Percentiles rank a stretch among this genome's conserved stretches.
Conservation (phyloP, 352 stramenopile species). For the Globisporangium spiculum region DNA sequence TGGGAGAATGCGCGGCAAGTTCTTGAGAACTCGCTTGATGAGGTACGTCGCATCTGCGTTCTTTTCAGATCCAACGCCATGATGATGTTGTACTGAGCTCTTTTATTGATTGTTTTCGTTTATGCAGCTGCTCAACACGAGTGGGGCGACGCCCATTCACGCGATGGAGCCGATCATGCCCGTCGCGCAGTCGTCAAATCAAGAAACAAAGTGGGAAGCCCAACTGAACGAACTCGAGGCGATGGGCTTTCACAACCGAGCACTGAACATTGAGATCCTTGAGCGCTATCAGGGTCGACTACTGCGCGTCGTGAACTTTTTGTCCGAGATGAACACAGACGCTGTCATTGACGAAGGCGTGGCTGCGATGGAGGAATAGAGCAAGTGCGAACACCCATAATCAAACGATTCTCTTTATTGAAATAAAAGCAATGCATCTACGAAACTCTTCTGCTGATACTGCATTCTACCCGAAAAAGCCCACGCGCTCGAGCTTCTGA, state of each 20-base stretch:
- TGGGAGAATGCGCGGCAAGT: conserved; percentile 46
- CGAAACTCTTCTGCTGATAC: background rate
- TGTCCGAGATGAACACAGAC: conserved; percentile 55
- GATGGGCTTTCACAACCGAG: conserved; percentile 72
- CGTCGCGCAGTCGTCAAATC: conserved; percentile 39
- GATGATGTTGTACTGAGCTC: background rate
- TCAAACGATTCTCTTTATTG: conserved; percentile 2
- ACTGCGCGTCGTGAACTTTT: conserved; percentile 78
- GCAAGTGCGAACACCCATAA: background rate
- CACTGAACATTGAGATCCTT: conserved; percentile 65
- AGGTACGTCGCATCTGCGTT: conserved; percentile 17
- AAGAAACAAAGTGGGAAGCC: conserved; percentile 58
- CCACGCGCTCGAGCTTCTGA: conserved; percentile 53
- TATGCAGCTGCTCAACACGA: conserved; percentile 30
- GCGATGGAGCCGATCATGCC: conserved; percentile 68
- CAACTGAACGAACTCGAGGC: conserved; percentile 59
- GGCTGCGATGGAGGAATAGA: conserved; percentile 43
- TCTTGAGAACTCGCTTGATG: conserved; percentile 54
- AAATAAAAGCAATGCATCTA: conserved; percentile 6
- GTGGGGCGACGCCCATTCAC: conserved; percentile 46
- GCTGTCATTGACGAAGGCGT: conserved; percentile 17
- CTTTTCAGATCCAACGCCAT: background rate
- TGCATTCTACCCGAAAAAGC: conserved; percentile 49
- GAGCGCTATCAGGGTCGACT: conserved; percentile 81
- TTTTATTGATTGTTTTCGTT: conserved; percentile 6